These are phyloP conservation scores for Scheffersomyces amazonensis DNA, from an alignment of 805 yeast species.

Conservation along the genomic window DNA sequence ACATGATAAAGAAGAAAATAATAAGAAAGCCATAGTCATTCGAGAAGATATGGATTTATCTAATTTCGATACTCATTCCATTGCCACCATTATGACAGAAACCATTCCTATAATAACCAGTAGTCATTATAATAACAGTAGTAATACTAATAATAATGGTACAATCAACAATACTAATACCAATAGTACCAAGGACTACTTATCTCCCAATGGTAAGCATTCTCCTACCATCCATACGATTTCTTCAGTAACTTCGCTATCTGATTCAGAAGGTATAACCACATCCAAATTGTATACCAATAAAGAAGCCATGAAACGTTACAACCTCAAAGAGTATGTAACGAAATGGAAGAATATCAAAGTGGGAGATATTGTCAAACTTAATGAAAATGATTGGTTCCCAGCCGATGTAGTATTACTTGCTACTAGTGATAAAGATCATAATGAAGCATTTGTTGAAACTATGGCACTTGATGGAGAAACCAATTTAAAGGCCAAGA, in stretches of 20 bases:
- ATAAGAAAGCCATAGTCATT: conserved; percentile 29
- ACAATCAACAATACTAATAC: background rate
- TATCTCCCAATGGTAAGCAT: background rate
- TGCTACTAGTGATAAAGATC: conserved; percentile 59
- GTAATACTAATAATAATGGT: background rate
- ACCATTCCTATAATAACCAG: conserved; percentile 19
- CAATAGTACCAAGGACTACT: background rate
- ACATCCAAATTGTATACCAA: conserved; percentile 8
- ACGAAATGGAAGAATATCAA: conserved; percentile 69
- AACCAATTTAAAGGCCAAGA: conserved; percentile 78
- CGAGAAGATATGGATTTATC: conserved; percentile 27
- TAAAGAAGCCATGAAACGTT: conserved; percentile 18
- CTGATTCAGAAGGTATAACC: conserved; percentile 2
- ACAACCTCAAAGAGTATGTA: conserved; percentile 29
- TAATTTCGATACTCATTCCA: conserved; percentile 34
- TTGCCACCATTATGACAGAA: conserved; percentile 37
- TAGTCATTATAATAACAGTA: background rate
- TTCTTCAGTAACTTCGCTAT: conserved; percentile 3
- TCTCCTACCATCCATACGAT: background rate
- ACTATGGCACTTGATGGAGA: conserved; percentile 99
- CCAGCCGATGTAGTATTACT: conserved; percentile 87
- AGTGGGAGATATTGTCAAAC: conserved; percentile 83
- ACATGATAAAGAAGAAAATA: conserved; percentile 83
- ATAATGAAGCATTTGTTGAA: conserved; percentile 71
- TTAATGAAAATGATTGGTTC: conserved; percentile 82